These are phyloP conservation scores for Scedosporium minutisporum DNA, from an alignment of 2,329 filamentous ascomycete genomes.

Conservation along the genomic window DNA sequence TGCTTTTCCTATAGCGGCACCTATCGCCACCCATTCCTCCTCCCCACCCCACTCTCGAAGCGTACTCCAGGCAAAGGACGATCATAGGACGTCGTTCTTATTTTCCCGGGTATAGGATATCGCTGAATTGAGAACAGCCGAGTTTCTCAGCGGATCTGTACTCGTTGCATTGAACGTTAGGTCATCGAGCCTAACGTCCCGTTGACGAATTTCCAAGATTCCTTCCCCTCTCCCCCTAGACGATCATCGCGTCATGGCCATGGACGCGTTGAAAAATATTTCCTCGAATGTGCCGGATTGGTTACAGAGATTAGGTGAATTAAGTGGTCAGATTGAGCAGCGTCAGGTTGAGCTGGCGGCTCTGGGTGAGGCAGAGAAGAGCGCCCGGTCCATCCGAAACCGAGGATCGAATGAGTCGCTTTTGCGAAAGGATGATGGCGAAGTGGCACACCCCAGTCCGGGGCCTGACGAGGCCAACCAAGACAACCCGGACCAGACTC, in stretches of 20 bases:
- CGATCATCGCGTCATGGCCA: conserved; percentile 28
- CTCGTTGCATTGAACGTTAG: conserved; percentile 18
- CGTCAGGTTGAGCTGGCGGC: conserved; percentile 52
- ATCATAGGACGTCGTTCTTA: no score
- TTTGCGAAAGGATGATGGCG: conserved; percentile 36
- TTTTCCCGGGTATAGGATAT: no score
- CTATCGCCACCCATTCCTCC: background rate
- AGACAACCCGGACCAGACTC: conserved; percentile 8
- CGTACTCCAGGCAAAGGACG: no score
- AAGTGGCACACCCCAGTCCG: conserved; percentile 8
- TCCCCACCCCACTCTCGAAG: background rate
- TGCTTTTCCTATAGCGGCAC: background rate
- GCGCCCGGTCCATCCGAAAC: conserved; percentile 35
- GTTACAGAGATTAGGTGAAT: conserved; percentile 48
- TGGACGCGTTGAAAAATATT: conserved; percentile 48
- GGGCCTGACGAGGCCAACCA: conserved; percentile 5
- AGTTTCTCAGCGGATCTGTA: background rate
- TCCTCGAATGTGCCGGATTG: conserved; percentile 49
- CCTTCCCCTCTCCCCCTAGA: conserved; percentile 5
- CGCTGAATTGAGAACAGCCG: no score
- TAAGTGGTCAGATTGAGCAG: conserved; percentile 50
- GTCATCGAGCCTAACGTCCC: conserved; percentile 22
- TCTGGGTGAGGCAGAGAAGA: conserved; percentile 19
- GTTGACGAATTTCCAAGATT: conserved; percentile 4
- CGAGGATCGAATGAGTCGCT: conserved; percentile 45